These are phyloP conservation scores for Mycena albidolilacea DNA, from an alignment of 768 basidiomycete species.

Conservation along the genomic window DNA sequence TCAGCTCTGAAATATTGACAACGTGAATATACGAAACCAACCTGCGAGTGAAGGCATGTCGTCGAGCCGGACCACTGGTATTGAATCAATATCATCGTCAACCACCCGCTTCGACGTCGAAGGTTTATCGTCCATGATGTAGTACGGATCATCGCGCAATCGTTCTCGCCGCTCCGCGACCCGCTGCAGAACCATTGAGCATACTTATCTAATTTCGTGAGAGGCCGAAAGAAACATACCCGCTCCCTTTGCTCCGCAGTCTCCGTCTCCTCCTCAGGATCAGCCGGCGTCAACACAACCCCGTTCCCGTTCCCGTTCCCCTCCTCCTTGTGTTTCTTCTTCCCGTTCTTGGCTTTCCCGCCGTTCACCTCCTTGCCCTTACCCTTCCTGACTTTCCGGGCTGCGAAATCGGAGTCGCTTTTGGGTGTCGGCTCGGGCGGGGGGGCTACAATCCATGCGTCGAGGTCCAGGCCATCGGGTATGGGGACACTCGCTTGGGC, in stretches of 20 bases:
- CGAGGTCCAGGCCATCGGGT: constrained; percentile 90
- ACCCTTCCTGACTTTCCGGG: constrained; percentile 68
- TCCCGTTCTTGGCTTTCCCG: constrained; percentile 46
- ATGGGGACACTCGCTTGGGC: constrained; percentile 88
- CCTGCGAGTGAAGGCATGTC: constrained; percentile 69
- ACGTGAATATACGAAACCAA: constrained; percentile 29
- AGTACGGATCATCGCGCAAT: constrained; percentile 91
- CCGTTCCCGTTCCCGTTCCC: constrained; percentile 43
- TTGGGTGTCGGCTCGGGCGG: constrained; percentile 59
- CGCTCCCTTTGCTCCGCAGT: constrained; percentile 76
- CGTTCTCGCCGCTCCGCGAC: constrained; percentile 83
- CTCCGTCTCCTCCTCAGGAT: constrained; percentile 57
- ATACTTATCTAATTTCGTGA: background rate
- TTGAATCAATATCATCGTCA: constrained; percentile 85
- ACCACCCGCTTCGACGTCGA: constrained; percentile 46
- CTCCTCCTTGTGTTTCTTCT: constrained; percentile 52
- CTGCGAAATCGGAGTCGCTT: constrained; percentile 62
- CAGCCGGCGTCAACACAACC: constrained; percentile 53
- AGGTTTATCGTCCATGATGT: constrained; percentile 79
- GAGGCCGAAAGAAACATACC: constrained; percentile 56
- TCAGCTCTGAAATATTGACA: constrained; percentile 1
- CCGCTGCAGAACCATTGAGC: constrained; percentile 60
- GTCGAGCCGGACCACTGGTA: constrained; percentile 91
- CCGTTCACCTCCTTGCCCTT: constrained; percentile 47
- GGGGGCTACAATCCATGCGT: constrained; percentile 86